Percentiles rank a stretch among this genome's conserved stretches.
phyloP scores from a whole-genome alignment of 2,329 filamentous ascomycete genomes.

The Penicillium glabrum region DNA sequence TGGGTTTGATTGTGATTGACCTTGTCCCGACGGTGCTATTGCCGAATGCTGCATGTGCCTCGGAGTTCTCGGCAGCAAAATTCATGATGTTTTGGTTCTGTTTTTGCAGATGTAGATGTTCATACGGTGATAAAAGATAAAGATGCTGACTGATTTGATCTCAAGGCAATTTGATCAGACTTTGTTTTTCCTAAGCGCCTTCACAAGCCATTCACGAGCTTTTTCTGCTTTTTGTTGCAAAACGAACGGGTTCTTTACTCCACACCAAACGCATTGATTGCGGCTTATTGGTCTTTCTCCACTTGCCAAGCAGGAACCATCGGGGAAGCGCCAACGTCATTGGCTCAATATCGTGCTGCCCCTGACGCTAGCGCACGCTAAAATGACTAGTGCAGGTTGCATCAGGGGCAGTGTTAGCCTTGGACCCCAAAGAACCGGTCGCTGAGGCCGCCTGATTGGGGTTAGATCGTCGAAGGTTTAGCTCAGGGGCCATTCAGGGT shows the following conservation, averaged over 20 bases:
- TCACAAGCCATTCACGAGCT: neutral
- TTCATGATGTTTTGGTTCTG: neutral
- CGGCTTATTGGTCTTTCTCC: slow-evolving; percentile 16
- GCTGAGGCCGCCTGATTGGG: neutral
- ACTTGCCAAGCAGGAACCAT: slow-evolving; percentile 24
- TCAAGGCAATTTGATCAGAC: too few relatives aligned
- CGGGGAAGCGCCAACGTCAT: slow-evolving; percentile 12
- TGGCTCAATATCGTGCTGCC: slow-evolving; percentile 10
- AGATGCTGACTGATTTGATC: neutral
- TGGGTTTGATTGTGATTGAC: slow-evolving; percentile 22
- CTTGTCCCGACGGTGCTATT: neutral
- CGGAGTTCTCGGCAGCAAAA: neutral
- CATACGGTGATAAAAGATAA: neutral
- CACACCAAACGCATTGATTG: slow-evolving; percentile 4
- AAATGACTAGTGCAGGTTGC: neutral
- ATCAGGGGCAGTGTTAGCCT: slow-evolving; percentile 11
- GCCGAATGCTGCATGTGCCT: neutral
- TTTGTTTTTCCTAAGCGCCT: neutral
- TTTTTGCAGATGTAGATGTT: neutral
- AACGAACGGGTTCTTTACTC: slow-evolving; percentile 6
- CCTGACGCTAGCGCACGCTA: slow-evolving; percentile 21
- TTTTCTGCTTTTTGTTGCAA: too few relatives aligned
- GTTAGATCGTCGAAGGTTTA: neutral
- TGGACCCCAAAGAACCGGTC: neutral
- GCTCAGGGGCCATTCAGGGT: slow-evolving; percentile 12